These are phyloP conservation scores for Lepidium africanum DNA, from an alignment of 345 rosid species.

Conservation along the genomic window DNA sequence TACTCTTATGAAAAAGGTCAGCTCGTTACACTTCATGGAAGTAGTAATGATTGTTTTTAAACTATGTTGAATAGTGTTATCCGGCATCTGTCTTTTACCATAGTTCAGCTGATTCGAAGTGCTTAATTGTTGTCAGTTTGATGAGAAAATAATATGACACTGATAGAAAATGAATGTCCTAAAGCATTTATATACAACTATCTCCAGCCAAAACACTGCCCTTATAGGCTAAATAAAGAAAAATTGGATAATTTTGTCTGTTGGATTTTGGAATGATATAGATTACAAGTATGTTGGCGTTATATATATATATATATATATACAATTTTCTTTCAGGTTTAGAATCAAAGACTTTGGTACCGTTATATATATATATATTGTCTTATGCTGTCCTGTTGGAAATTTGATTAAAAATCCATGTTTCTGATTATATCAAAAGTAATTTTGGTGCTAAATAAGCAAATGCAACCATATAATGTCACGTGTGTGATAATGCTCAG, in stretches of 20 bases:
- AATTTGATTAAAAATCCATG: not conserved
- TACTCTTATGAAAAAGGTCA: conserved; percentile 58
- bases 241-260: no score
- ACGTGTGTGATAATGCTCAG: conserved; percentile 25
- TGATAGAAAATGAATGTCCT: not conserved
- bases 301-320: no score
- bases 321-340: no score
- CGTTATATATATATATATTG: not conserved
- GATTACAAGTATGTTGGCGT: no score
- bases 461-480: not conserved
- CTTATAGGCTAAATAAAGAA: no score
- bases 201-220: no score
- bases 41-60: not conserved
- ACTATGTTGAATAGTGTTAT: not conserved
- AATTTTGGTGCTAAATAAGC: not conserved
- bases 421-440: not conserved
- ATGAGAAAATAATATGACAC: not conserved
- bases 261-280: no score
- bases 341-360: not conserved
- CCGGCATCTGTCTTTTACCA: not conserved
- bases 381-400: not conserved
- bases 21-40: conserved; percentile 10
- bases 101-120: not conserved
- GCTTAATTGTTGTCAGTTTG: not conserved
- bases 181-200: not conserved